Evolutionary conservation across 2,329 filamentous ascomycete species (phyloP).

Genomic region (Sclerotinia trifoliorum): DNA sequence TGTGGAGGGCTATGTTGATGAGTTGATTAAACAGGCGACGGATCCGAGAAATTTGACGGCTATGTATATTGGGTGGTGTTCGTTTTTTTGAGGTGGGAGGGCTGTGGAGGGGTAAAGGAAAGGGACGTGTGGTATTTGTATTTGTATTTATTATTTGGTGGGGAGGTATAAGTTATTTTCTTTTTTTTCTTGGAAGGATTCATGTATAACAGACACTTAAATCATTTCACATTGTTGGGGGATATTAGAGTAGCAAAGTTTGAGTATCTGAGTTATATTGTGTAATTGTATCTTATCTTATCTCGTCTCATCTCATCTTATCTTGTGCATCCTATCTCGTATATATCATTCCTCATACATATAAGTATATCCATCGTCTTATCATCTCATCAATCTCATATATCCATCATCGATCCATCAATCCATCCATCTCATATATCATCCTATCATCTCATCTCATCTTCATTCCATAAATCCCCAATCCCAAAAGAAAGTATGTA

Average conservation of each 20-base stretch:
- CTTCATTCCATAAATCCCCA: not conserved
- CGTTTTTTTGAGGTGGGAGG: slow-evolving; percentile 53
- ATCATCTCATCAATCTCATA: not conserved
- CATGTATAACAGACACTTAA: not conserved
- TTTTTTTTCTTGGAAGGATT: too few relatives aligned
- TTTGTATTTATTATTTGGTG: not conserved
- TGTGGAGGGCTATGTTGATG: slow-evolving; percentile 96
- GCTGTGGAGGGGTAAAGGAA: not conserved
- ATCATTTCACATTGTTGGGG: not conserved
- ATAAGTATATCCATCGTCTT: not conserved
- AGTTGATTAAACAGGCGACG: slow-evolving; percentile 83
- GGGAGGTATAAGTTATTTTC: not conserved
- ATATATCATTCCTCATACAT: not conserved
- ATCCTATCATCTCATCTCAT: not conserved
- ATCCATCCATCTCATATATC: too few relatives aligned
- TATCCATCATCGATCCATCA: too few relatives aligned
- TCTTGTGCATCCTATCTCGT: not conserved
- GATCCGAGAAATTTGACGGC: slow-evolving; percentile 75
- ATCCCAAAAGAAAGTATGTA: not conserved
- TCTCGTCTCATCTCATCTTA: not conserved
- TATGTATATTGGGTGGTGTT: slow-evolving; percentile 98
- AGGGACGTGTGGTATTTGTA: not conserved
- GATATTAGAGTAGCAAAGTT: not conserved
- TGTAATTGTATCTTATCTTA: not conserved
- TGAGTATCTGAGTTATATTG: too few relatives aligned